Percentiles rank a stretch among this genome's conserved stretches.
Conservation (phyloP, 257 asterid genomes). For the Craterostigma plantagineum region DNA sequence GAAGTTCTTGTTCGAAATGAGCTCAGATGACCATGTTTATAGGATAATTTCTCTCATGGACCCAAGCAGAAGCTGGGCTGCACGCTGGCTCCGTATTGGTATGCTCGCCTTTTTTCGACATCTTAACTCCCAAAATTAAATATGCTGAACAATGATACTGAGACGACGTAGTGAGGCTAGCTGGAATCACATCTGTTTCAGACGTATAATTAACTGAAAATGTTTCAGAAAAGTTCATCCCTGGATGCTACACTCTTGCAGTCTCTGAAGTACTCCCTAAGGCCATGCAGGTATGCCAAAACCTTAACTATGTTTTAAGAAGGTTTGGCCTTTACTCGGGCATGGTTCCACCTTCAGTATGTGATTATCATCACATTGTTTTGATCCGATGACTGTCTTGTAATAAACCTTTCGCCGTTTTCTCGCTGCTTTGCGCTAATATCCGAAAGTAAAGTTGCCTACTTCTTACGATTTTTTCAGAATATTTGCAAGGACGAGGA, state of each 20-base stretch:
- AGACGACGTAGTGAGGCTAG: not conserved
- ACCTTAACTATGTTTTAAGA: not conserved
- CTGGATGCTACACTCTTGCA: conserved; percentile 83
- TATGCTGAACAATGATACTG: not conserved
- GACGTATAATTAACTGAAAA: conserved; percentile 6
- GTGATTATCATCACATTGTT: not conserved
- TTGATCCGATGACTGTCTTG: not conserved
- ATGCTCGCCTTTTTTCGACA: conserved; percentile 3
- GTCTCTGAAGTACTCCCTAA: conserved; percentile 78
- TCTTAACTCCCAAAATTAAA: no score
- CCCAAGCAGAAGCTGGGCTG: conserved; percentile 85
- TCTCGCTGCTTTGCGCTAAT: not conserved
- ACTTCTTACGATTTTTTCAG: conserved; percentile 17
- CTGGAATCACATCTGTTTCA: conserved; percentile 1
- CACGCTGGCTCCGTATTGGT: conserved; percentile 94
- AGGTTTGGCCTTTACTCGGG: no score
- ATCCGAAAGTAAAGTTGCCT: not conserved
- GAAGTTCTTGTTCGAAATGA: not conserved
- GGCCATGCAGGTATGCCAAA: conserved; percentile 35
- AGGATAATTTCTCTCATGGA: conserved; percentile 85
- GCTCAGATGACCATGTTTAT: not conserved
- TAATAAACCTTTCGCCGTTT: not conserved
- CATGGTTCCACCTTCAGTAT: not conserved
- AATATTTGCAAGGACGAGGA: conserved; percentile 56
- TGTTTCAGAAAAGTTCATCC: conserved; percentile 54